Conservation (phyloP, 2,329 filamentous ascomycete species). For the Alternaria infectoria region DNA sequence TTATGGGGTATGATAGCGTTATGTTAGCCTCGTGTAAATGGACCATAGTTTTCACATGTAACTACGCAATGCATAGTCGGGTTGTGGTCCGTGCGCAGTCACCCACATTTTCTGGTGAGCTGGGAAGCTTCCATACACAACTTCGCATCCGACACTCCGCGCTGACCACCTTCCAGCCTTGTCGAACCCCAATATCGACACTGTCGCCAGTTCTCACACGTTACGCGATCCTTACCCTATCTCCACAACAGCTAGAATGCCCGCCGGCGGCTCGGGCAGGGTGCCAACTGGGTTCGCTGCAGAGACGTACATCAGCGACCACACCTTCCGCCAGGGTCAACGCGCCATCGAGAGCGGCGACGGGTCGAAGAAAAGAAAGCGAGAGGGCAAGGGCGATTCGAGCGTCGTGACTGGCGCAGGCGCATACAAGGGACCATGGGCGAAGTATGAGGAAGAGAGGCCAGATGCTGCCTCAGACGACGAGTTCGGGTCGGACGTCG, state of each 20-base stretch:
- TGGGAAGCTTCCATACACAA: slow-evolving; percentile 1
- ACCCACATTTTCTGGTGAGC: slow-evolving; percentile 14
- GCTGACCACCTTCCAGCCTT: background rate
- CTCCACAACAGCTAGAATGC: slow-evolving; percentile 17
- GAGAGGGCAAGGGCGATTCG: slow-evolving; percentile 85
- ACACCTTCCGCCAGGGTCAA: slow-evolving; percentile 87
- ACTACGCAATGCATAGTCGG: slow-evolving; percentile 6
- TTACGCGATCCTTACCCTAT: background rate
- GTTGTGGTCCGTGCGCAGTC: slow-evolving; percentile 20
- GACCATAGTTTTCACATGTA: slow-evolving; percentile 13
- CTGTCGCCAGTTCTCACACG: too few species aligned
- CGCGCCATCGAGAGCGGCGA: slow-evolving; percentile 73
- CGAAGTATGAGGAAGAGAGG: slow-evolving; percentile 77
- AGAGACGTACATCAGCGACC: slow-evolving; percentile 87
- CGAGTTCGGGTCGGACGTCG: slow-evolving; percentile 70
- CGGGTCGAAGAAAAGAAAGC: slow-evolving; percentile 72
- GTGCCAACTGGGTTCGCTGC: slow-evolving; percentile 80
- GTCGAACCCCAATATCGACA: background rate
- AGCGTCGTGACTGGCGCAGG: slow-evolving; percentile 84
- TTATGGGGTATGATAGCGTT: slow-evolving; percentile 45
- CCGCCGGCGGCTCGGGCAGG: slow-evolving; percentile 44
- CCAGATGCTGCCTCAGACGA: slow-evolving; percentile 69
- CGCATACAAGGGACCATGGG: slow-evolving; percentile 95
- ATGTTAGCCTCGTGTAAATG: slow-evolving; percentile 37
- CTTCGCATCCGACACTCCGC: background rate